phyloP scores from a whole-genome alignment of 805 yeast species.

The Yamadazyma sp. region DNA sequence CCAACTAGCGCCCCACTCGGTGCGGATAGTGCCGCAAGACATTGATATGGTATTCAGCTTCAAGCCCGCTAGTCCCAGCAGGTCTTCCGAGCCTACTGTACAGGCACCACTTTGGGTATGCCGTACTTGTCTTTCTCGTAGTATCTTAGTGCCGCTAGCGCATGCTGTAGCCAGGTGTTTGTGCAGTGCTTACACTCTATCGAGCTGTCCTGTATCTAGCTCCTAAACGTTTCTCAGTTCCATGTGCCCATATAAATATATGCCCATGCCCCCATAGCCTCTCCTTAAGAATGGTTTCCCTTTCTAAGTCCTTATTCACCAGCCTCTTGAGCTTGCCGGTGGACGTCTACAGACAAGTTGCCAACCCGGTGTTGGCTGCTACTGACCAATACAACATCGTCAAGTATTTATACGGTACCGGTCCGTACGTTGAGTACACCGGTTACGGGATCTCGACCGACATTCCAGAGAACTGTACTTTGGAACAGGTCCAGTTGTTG shows the following conservation, averaged over 20 bases:
- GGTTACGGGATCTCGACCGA: constrained; percentile 55
- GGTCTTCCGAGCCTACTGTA: no score
- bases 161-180: no score
- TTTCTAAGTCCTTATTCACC: constrained; percentile 12
- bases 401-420: constrained; percentile 54
- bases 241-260: constrained; percentile 2
- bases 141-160: no score
- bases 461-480: constrained; percentile 49
- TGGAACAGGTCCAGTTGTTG: constrained; percentile 68
- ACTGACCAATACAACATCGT: constrained; percentile 48
- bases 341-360: constrained; percentile 15
- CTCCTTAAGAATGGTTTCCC: constrained; percentile 23
- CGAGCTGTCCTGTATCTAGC: neutral
- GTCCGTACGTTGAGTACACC: constrained; percentile 51
- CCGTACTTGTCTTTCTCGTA: no score
- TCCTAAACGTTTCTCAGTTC: constrained; percentile 4
- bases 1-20: no score
- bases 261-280: neutral
- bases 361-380: constrained; percentile 38
- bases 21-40: no score
- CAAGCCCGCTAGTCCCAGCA: no score
- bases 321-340: constrained; percentile 15
- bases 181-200: no score
- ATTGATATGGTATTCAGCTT: no score
- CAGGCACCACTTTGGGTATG: no score